Percentiles rank a stretch among this genome's conserved stretches.
These are phyloP conservation scores for Penicillium silybi DNA, from an alignment of 495 filamentous ascomycete species.

Conservation along the genomic window DNA sequence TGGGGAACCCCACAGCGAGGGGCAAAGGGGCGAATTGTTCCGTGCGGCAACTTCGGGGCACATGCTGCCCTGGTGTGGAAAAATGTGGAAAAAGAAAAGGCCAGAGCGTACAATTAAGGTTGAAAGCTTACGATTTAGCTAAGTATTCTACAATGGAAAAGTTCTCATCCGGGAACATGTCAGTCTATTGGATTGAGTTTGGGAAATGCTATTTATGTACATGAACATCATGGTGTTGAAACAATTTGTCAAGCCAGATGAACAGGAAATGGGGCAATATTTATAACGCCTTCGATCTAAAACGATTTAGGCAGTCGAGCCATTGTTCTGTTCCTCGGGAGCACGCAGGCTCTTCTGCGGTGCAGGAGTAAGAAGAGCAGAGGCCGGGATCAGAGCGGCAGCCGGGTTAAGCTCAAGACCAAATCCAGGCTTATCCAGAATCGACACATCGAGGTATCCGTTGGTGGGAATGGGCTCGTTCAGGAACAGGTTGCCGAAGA, in stretches of 20 bases:
- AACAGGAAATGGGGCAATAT: background rate
- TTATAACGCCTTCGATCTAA: constrained; percentile 2
- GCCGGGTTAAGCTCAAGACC: constrained; percentile 79
- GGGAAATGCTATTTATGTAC: constrained; percentile 15
- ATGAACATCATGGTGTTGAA: constrained; percentile 7
- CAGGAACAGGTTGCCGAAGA: constrained; percentile 85
- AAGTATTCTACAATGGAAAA: background rate
- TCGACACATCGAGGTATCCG: constrained; percentile 71
- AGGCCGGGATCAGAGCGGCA: constrained; percentile 72
- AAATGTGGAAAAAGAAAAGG: background rate
- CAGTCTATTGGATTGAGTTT: constrained; percentile 16
- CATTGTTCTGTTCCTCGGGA: constrained; percentile 34
- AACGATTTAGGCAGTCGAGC: constrained; percentile 10
- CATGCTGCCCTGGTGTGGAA: background rate
- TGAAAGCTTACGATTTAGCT: background rate
- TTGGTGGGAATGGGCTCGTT: constrained; percentile 86
- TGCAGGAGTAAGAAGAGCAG: constrained; percentile 66
- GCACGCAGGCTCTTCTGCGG: constrained; percentile 55
- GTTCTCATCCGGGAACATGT: constrained; percentile 8
- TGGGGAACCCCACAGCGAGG: constrained; percentile 19
- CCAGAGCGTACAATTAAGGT: background rate
- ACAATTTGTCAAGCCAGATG: background rate
- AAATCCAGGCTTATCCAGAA: constrained; percentile 87
- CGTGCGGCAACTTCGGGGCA: background rate
- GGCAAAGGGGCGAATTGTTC: background rate